Evolutionary conservation across 306 rosid genomes (phyloP).

Genomic region (Glycyrrhiza uralensis): DNA sequence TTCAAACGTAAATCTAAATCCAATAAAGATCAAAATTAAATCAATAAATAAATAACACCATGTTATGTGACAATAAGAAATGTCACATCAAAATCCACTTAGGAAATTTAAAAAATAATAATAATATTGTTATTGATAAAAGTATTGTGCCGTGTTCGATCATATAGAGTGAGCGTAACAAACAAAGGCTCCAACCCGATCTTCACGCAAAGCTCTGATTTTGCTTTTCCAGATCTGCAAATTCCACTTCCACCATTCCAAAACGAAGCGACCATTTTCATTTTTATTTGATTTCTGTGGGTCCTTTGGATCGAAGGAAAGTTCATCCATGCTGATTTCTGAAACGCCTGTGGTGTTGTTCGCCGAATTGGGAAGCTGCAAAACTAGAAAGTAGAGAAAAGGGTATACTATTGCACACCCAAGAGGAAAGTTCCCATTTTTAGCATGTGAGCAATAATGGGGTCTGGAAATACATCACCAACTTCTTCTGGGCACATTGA

Average conservation of each 20-base stretch:
- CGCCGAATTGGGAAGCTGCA: not conserved
- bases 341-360: not conserved
- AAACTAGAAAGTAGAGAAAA: not conserved
- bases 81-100: too few species aligned
- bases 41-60: too few species aligned
- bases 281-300: not conserved
- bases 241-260: not conserved
- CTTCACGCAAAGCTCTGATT: slow-evolving; percentile 29
- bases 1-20: too few species aligned
- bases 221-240: slow-evolving; percentile 29
- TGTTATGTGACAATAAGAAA: too few species aligned
- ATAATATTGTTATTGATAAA: too few species aligned
- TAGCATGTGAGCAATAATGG: slow-evolving; percentile 37
- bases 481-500: slow-evolving; percentile 34
- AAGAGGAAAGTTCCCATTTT: not conserved
- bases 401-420: slow-evolving; percentile 1
- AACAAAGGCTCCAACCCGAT: slow-evolving; percentile 24
- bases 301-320: not conserved
- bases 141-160: not conserved
- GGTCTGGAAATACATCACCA: slow-evolving; percentile 20
- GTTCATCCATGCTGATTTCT: not conserved
- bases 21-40: too few species aligned
- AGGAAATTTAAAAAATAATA: too few species aligned
- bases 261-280: not conserved
- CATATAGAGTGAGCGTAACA: not conserved